A percentile compares a stretch with the other conserved stretches of the same genome.
These are phyloP conservation scores for Populus ilicifolia DNA, from an alignment of 345 rosid species.

Conservation along the genomic window DNA sequence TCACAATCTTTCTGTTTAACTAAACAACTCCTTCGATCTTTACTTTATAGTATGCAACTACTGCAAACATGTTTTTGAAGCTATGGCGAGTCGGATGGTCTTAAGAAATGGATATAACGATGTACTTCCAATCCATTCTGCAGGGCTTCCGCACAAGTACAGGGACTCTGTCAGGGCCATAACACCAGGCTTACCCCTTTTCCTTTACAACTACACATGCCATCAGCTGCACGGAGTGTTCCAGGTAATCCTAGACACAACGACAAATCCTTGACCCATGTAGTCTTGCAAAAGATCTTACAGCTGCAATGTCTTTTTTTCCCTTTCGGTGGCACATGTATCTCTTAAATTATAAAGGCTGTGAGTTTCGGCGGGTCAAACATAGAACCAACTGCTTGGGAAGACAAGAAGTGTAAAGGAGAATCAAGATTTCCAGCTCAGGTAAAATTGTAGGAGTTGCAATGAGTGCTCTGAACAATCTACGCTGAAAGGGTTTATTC, in stretches of 20 bases:
- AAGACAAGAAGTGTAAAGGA: constrained; percentile 96
- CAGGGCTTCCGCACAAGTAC: constrained; percentile 96
- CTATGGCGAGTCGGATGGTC: neutral
- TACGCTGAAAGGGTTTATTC: neutral
- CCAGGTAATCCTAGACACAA: neutral
- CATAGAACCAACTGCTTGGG: constrained; percentile 99
- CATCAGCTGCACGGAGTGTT: constrained; percentile 65
- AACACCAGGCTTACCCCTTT: constrained; percentile 93
- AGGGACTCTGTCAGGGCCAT: constrained; percentile 96
- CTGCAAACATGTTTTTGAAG: neutral
- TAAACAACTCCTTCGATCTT: neutral
- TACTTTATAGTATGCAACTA: neutral
- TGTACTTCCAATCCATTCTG: neutral
- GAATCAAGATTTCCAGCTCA: constrained; percentile 99
- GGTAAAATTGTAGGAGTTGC: constrained; percentile 33
- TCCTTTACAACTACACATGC: constrained; percentile 94
- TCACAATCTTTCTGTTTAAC: too few species aligned
- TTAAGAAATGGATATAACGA: constrained; percentile 1
- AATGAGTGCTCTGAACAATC: too few species aligned
- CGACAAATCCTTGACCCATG: neutral
- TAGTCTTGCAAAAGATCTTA: too few species aligned
- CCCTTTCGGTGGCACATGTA: too few species aligned
- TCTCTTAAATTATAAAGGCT: constrained; percentile 47
- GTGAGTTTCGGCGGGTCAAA: constrained; percentile 92
- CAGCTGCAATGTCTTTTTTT: too few species aligned